A percentile compares a stretch with the other conserved stretches of the same genome.
These are phyloP conservation scores for Alternaria burnsii DNA, from an alignment of 2,329 filamentous ascomycete genomes.

Conservation along the genomic window DNA sequence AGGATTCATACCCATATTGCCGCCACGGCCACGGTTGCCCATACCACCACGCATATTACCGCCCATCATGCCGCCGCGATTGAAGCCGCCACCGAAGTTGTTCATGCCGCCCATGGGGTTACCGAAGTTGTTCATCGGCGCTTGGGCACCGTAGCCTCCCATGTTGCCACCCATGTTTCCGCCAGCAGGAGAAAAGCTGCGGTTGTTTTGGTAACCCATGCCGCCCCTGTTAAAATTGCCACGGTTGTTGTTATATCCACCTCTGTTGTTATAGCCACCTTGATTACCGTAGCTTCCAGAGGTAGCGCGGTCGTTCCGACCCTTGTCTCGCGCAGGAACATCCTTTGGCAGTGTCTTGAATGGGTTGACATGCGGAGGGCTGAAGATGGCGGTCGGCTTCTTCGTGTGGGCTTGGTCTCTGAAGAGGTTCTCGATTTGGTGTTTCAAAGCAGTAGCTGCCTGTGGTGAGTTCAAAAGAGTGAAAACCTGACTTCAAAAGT, in stretches of 20 bases:
- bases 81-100: conserved; percentile 50
- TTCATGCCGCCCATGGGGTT: conserved; percentile 48
- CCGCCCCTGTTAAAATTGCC: conserved; percentile 46
- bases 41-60: conserved; percentile 56
- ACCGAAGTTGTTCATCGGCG: conserved; percentile 58
- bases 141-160: conserved; percentile 56
- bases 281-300: conserved; percentile 56
- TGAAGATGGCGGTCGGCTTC: conserved; percentile 75
- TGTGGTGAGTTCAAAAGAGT: conserved; percentile 85
- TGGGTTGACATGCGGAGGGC: conserved; percentile 79
- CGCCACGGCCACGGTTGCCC: conserved; percentile 54
- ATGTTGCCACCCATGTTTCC: conserved; percentile 51
- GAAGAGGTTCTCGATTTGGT: conserved; percentile 74
- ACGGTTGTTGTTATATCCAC: conserved; percentile 52
- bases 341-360: conserved; percentile 94
- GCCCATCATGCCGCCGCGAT: conserved; percentile 54
- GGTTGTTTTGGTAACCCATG: conserved; percentile 48
- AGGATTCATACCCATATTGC: conserved; percentile 47
- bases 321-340: conserved; percentile 75
- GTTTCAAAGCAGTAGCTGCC: conserved; percentile 85
- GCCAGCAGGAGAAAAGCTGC: conserved; percentile 47
- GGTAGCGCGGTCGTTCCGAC: conserved; percentile 65
- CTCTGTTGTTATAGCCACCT: conserved; percentile 54
- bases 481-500: conserved; percentile 70
- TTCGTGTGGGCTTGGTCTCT: conserved; percentile 69